phyloP scores from a whole-genome alignment of 352 stramenopile species.

The Halophytophthora polymorphica region DNA sequence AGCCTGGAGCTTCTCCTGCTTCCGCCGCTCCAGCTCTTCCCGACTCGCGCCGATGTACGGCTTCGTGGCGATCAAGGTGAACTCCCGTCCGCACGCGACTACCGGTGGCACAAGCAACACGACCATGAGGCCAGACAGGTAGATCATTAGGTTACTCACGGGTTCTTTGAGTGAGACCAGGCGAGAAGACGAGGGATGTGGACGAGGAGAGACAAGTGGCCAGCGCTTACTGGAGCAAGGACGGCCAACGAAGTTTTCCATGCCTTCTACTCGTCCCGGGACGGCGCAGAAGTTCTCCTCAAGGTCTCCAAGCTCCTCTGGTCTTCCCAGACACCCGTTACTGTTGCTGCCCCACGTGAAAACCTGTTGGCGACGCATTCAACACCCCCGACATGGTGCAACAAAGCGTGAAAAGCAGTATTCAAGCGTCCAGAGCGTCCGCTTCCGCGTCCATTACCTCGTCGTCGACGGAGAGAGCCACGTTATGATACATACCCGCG shows the following conservation, averaged over 20 bases:
- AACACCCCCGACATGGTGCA: background rate
- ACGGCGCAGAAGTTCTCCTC: conserved; percentile 84
- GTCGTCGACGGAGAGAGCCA: conserved; percentile 86
- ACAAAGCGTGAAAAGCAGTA: background rate
- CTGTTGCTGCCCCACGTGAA: conserved; percentile 94
- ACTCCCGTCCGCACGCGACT: conserved; percentile 91
- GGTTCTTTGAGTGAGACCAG: background rate
- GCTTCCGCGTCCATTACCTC: conserved; percentile 36
- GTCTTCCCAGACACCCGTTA: conserved; percentile 85
- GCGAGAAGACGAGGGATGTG: background rate
- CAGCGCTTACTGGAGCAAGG: conserved; percentile 58
- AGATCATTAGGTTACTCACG: too few relatives aligned
- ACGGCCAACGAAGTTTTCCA: conserved; percentile 64
- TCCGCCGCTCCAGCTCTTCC: conserved; percentile 55
- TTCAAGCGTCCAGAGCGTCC: background rate
- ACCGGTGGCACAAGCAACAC: background rate
- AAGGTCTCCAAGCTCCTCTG: conserved; percentile 59
- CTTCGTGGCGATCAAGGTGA: conserved; percentile 90
- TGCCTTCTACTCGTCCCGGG: conserved; percentile 66
- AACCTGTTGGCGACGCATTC: conserved; percentile 35
- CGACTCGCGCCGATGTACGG: conserved; percentile 88
- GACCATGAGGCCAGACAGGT: background rate
- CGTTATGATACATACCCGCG: conserved; percentile 91
- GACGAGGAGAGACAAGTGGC: background rate
- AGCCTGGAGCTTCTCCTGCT: conserved; percentile 38